phyloP scores from a whole-genome alignment of 371 early-diverging fungal species.

The Mortierella sp. region DNA sequence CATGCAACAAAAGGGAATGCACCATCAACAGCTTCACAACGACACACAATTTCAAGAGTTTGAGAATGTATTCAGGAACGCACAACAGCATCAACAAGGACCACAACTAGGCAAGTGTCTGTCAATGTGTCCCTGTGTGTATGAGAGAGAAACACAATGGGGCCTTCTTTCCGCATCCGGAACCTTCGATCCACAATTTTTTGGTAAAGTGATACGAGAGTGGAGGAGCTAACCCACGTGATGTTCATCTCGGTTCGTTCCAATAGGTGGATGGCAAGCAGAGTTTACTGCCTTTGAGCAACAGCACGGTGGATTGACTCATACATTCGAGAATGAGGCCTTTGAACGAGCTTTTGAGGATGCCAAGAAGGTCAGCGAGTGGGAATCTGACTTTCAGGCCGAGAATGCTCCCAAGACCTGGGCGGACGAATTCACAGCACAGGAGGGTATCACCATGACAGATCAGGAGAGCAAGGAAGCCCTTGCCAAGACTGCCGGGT shows the following conservation, averaged over 20 bases:
- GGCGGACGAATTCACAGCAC: slow-evolving; percentile 57
- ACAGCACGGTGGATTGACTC: slow-evolving; percentile 44
- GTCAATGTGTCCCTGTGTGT: too few relatives aligned
- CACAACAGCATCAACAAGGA: slow-evolving; percentile 27
- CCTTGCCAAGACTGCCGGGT: slow-evolving; percentile 86
- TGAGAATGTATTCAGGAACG: slow-evolving; percentile 65
- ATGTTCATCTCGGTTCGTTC: neutral
- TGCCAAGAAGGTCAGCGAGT: slow-evolving; percentile 60
- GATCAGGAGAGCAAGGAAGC: slow-evolving; percentile 61
- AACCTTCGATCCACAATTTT: too few relatives aligned
- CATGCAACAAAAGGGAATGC: slow-evolving; percentile 60
- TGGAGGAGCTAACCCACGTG: neutral
- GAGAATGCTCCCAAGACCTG: slow-evolving; percentile 45
- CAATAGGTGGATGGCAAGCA: slow-evolving; percentile 56
- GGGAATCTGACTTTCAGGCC: slow-evolving; percentile 51
- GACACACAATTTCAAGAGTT: slow-evolving; percentile 66
- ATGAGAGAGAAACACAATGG: too few relatives aligned
- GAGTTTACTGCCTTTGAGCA: slow-evolving; percentile 60
- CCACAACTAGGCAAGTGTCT: slow-evolving; percentile 22
- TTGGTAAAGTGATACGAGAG: slow-evolving; percentile 8
- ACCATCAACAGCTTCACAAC: slow-evolving; percentile 43
- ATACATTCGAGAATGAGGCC: slow-evolving; percentile 57
- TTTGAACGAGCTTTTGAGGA: slow-evolving; percentile 83
- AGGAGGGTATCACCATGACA: slow-evolving; percentile 36
- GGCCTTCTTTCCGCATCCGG: too few relatives aligned